Conservation (phyloP, 768 basidiomycete genomes). For the Russula compacta region DNA sequence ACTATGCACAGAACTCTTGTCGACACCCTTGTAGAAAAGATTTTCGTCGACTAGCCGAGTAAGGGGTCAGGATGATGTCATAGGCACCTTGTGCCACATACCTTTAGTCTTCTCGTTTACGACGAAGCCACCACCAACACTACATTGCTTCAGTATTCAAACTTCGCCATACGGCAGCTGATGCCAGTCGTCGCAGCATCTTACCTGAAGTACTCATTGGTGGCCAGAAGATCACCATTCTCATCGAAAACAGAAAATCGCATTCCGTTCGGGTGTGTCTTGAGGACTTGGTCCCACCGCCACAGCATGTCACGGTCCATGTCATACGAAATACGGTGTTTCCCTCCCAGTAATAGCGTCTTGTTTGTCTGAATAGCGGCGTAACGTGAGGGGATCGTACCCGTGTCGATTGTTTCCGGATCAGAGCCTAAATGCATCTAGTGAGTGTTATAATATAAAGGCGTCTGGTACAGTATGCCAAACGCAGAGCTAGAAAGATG, state of each 20-base stretch:
- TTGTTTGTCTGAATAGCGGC: constrained; percentile 56
- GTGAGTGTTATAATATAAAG: background rate
- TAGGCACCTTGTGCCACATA: constrained; percentile 23
- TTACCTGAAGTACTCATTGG: constrained; percentile 86
- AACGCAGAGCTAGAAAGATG: background rate
- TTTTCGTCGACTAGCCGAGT: constrained; percentile 79
- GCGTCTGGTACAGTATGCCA: background rate
- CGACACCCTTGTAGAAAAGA: constrained; percentile 86
- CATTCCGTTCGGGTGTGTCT: constrained; percentile 90
- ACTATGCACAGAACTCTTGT: constrained; percentile 71
- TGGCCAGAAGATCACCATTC: constrained; percentile 81
- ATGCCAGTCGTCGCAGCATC: background rate
- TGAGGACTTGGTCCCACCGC: constrained; percentile 83
- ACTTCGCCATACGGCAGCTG: background rate
- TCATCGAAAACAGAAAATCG: constrained; percentile 77
- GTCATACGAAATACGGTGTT: constrained; percentile 72
- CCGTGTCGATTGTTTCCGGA: constrained; percentile 88
- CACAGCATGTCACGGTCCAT: constrained; percentile 90
- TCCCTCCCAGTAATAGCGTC: constrained; percentile 59
- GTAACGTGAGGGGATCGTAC: constrained; percentile 73
- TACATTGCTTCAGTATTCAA: constrained; percentile 19
- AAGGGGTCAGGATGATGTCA: background rate
- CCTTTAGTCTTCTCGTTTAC: constrained; percentile 93
- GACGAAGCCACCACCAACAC: constrained; percentile 90
- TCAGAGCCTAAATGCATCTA: constrained; percentile 48